A percentile compares a stretch with the other conserved stretches of the same genome.
Evolutionary conservation across 371 early-diverging fungal species (phyloP).

Genomic region (Apophysomyces trapeziformis): DNA sequence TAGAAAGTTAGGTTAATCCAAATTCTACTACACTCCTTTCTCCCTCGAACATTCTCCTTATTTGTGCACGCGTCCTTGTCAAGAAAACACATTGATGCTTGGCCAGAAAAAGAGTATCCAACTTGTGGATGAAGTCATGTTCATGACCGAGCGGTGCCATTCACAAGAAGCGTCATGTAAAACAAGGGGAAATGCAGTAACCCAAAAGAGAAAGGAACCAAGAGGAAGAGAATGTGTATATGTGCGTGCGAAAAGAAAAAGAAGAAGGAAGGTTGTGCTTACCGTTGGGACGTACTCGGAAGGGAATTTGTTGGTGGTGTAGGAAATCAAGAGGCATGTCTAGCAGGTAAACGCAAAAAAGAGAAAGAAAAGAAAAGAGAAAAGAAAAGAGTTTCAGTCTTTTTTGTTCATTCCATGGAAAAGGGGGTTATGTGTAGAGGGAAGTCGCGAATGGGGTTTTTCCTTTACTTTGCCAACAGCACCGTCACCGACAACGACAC

Average conservation of each 20-base stretch:
- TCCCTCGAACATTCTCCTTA: conserved; percentile 8
- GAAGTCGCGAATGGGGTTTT: background rate
- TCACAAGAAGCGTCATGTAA: background rate
- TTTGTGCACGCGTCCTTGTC: conserved; percentile 6
- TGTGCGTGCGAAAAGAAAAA: background rate
- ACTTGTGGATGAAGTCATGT: background rate
- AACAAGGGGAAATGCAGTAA: background rate
- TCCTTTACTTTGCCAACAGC: conserved; percentile 92
- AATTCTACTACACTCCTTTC: background rate
- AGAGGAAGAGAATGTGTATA: background rate
- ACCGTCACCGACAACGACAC: conserved; percentile 98
- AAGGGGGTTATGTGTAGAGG: background rate
- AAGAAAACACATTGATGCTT: conserved; percentile 1
- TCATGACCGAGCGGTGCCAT: background rate
- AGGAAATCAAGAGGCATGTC: conserved; percentile 97
- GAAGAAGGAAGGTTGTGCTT: conserved; percentile 31
- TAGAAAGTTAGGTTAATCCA: background rate
- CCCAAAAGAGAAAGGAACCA: background rate
- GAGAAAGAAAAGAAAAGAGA: background rate
- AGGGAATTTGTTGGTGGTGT: conserved; percentile 98
- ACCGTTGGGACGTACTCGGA: conserved; percentile 98
- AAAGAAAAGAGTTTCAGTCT: background rate
- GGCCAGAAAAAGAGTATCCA: background rate
- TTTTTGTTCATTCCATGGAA: background rate
- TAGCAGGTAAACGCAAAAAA: conserved; percentile 29